These are phyloP conservation scores for Nicotiana attenuata DNA, from an alignment of 257 asterid species.

Conservation along the genomic window DNA sequence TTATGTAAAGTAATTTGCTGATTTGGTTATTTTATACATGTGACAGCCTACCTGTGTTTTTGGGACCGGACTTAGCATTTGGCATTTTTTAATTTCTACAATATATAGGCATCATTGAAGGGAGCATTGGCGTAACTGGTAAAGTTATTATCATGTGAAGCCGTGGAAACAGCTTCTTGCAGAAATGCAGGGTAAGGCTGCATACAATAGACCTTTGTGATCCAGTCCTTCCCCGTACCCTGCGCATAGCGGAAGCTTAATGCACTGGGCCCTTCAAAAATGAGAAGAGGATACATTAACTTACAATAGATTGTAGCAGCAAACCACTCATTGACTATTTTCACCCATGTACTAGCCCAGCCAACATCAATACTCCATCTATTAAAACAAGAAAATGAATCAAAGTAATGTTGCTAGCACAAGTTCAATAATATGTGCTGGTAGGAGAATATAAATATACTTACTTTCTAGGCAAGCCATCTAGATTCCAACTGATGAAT, in stretches of 20 bases:
- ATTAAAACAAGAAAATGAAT: background rate
- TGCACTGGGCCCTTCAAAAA: background rate
- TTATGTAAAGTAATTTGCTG: background rate
- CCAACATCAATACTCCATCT: conserved; percentile 98
- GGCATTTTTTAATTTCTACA: background rate
- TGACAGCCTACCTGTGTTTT: too few relatives aligned
- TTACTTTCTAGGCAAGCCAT: conserved; percentile 69
- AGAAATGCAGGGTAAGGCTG: too few relatives aligned
- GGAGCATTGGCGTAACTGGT: too few relatives aligned
- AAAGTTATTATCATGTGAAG: too few relatives aligned
- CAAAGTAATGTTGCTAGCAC: background rate
- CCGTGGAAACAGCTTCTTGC: background rate
- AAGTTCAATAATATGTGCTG: background rate
- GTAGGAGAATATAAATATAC: conserved; percentile 13
- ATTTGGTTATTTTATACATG: background rate
- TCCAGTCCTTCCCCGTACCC: too few relatives aligned
- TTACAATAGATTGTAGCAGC: conserved; percentile 85
- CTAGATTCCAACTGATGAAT: conserved; percentile 86
- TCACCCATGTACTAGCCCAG: conserved; percentile 96
- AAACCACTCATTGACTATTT: conserved; percentile 86
- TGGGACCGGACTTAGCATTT: background rate
- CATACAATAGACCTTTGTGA: too few relatives aligned
- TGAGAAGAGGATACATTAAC: conserved; percentile 10
- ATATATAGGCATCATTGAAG: background rate
- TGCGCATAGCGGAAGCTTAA: too few relatives aligned